Evolutionary conservation across 1,284 basidiomycete genomes (phyloP), one percentile per base, ranked within the genome.

Genomic region (Sporisorium sorghi): DNA sequence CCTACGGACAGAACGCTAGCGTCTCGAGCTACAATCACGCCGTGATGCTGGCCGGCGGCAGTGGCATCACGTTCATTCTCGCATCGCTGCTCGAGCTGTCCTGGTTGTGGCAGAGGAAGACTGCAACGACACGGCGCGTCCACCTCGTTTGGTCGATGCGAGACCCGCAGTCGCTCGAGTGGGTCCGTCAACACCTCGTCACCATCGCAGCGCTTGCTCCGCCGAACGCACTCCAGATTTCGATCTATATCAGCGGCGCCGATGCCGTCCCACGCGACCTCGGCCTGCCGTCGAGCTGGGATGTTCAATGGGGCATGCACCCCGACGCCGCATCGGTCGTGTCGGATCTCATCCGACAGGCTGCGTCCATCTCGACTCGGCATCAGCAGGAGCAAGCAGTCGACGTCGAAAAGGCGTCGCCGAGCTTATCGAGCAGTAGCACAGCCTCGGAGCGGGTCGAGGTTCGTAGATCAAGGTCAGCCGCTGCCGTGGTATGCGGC

Each of bases 11-110:
- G 19, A 62, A 71, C 39, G 71, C 67, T 4, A 54, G 63, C 19
- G 32, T 75, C 10, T 48, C 72, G 14, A 30, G 50, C 37, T 75
- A 74, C 33, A 40, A 65, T 12, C 24, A 52, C 10, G 70, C 58
- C n/a, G 21, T 78, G 28, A 49, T 79, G 28, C 33, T 81, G 6
- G 76, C 73, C 8, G 79, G 73, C 14, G 78, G 79, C 17, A 63
- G 69, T 12, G 81, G 81, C 12, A 76, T 80, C 50, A 71, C 80
- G 0, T 72, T 79, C 21, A 63, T 61, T n/a, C 54, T 78, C 14
- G 67, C 76, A 12, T 62, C 73, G 19, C 37, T 78, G 33, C 43
- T 76, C 14, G 64, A 78, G 19, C 52, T 78, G 28, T 60, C 72
- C 12, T 76, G 73, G 73, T 58, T 54, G 19, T 76, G 73, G 73